Evolutionary conservation across 2,329 filamentous ascomycete species (phyloP), one percentile per base, ranked within the genome.

Genomic region (Cladosporium colombiae): DNA sequence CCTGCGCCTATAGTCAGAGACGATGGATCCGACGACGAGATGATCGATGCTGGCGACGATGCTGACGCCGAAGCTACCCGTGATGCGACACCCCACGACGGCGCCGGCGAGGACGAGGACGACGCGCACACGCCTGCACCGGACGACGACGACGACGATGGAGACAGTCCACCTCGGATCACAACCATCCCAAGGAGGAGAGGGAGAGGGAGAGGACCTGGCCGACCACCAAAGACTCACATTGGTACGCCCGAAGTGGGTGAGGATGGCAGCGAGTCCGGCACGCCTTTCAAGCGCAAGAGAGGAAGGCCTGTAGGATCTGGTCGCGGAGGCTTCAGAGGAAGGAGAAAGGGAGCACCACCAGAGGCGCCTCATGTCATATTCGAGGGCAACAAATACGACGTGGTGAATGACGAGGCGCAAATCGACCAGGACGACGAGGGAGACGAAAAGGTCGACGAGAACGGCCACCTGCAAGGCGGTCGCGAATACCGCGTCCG

Each of bases 401-500:
- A 95, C 74, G 94, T 99, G 65, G 85, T 92, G 67, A 86, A 97
- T 74, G 95, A 99, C 74, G 95, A 99, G 81, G 92, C 96, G 53
- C 90, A 90, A 37, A 83, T 99, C 53, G 92, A 93, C 0, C 90
- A 93, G 69, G 94, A 98, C 72, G 80, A 89, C 1, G 92, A 94
- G 75, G 95, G 95, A 71, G 93, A 97, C 80, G 87, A 87, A 69
- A 99, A 98, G 81, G 94, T 99, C 10, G 92, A 97, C 80, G 94
- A 94, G 81, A 79, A 90, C 72, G 95, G 95, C 33, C 88, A 91
- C 73, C 85, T 99, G 3, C 84, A 89, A 68, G 95, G 88, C 31
- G 93, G 90, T 5, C 88, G 95, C 72, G 92, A 98, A 74, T 99
- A 99, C 78, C 89, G 95, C 31, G 97, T 96, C 75, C 91, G 95